Evolutionary conservation across 768 basidiomycete genomes (phyloP).

Genomic region (Coprinellus aureogranulatus): DNA sequence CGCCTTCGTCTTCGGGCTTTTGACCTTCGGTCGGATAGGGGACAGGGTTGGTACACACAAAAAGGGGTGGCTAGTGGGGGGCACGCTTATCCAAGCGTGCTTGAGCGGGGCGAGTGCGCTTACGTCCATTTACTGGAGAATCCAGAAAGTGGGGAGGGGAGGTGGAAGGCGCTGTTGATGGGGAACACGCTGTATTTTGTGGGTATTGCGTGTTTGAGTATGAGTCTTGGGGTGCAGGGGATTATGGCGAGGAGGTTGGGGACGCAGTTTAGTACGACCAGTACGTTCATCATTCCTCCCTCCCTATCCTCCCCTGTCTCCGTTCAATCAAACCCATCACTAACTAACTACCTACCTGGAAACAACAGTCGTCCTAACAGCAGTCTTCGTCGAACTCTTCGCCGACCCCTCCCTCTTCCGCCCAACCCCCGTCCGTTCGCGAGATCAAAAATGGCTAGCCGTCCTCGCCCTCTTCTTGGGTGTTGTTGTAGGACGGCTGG

Average conservation of each 20-base stretch:
- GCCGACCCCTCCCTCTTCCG: conserved; percentile 69
- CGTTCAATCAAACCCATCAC: too few species aligned
- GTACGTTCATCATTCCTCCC: neutral
- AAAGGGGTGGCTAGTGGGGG: conserved; percentile 7
- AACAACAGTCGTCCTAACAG: conserved; percentile 59
- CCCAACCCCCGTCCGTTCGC: conserved; percentile 47
- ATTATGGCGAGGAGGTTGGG: conserved; percentile 10
- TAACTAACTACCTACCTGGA: neutral
- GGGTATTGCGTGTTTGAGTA: conserved; percentile 11
- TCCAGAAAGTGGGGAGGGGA: neutral
- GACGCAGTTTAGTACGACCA: conserved; percentile 10
- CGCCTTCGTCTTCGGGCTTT: conserved; percentile 1
- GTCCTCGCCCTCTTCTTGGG: conserved; percentile 68
- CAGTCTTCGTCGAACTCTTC: conserved; percentile 47
- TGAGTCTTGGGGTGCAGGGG: conserved; percentile 12
- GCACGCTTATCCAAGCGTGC: conserved; percentile 10
- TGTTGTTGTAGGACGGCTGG: conserved; percentile 62
- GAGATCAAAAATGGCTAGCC: conserved; percentile 72
- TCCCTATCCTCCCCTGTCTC: neutral
- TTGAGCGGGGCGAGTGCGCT: conserved; percentile 4
- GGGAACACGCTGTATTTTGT: conserved; percentile 34
- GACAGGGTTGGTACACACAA: conserved; percentile 11
- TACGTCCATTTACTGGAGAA: neutral
- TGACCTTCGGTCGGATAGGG: conserved; percentile 6
- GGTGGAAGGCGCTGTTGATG: conserved; percentile 27